These are phyloP conservation scores for Papiliotrema laurentii DNA, from an alignment of 1,284 basidiomycete species.

Conservation along the genomic window DNA sequence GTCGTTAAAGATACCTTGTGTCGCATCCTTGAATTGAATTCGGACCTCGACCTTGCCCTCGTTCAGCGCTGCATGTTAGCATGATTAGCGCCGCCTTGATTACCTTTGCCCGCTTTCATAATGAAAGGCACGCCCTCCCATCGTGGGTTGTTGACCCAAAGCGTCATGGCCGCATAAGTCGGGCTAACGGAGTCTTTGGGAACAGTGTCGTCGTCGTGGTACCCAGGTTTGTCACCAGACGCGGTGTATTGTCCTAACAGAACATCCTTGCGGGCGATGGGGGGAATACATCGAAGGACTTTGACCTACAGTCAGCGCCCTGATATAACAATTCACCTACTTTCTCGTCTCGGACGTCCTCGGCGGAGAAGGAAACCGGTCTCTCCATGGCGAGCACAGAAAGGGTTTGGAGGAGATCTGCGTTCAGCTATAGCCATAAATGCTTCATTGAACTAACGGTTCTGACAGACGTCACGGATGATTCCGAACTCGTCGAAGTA, in stretches of 20 bases:
- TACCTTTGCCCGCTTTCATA: conserved; percentile 93
- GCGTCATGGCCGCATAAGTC: conserved; percentile 80
- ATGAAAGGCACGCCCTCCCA: conserved; percentile 99
- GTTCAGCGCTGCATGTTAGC: conserved; percentile 65
- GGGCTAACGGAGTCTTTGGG: conserved; percentile 87
- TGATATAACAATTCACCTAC: conserved; percentile 49
- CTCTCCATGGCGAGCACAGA: conserved; percentile 93
- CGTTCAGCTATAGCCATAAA: conserved; percentile 4
- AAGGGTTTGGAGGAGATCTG: conserved; percentile 87
- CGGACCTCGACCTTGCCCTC: conserved; percentile 96
- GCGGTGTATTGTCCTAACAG: conserved; percentile 88
- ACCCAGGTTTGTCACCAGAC: conserved; percentile 89
- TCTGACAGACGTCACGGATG: conserved; percentile 92
- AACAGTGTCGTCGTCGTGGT: conserved; percentile 90
- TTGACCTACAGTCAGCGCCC: conserved; percentile 64
- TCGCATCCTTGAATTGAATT: conserved; percentile 94
- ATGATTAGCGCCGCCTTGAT: conserved; percentile 1
- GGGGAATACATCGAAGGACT: conserved; percentile 81
- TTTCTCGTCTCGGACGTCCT: conserved; percentile 97
- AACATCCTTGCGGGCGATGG: conserved; percentile 69
- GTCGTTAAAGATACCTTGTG: conserved; percentile 90
- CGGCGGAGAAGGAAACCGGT: conserved; percentile 91
- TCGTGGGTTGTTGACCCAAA: conserved; percentile 87
- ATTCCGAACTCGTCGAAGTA: conserved; percentile 99
- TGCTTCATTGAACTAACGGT: conserved; percentile 64